Percentiles rank a stretch among this genome's conserved stretches.
phyloP scores from a whole-genome alignment of 208 protist genomes.

The Leishmania braziliensis region DNA sequence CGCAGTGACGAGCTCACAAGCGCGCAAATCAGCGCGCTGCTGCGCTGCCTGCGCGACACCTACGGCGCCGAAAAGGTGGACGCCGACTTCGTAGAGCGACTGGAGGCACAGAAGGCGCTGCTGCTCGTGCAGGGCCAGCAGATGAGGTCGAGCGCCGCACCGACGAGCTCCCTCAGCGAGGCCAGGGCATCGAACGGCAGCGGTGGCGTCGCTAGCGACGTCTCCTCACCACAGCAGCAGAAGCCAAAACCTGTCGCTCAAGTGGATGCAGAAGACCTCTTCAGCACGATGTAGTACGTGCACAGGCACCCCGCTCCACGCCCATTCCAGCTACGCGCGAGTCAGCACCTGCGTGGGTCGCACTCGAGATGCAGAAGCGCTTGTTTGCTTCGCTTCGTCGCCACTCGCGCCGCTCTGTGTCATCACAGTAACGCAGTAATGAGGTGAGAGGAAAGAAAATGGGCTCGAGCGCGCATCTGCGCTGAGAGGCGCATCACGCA shows the following conservation, averaged over 20 bases:
- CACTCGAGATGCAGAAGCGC: too few species aligned
- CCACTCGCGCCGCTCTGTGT: too few species aligned
- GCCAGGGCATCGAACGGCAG: not conserved
- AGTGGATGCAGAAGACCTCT: conserved; percentile 19
- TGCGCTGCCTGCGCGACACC: conserved; percentile 64
- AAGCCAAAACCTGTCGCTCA: not conserved
- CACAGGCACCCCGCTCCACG: not conserved
- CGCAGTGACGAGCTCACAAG: conserved; percentile 62
- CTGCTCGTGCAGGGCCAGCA: not conserved
- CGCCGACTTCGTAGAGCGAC: conserved; percentile 69
- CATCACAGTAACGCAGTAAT: too few species aligned
- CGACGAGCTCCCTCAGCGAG: not conserved
- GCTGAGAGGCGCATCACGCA: not conserved
- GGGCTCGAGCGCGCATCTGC: too few species aligned
- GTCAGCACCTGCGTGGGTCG: not conserved
- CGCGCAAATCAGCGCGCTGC: conserved; percentile 54
- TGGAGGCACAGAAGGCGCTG: conserved; percentile 41
- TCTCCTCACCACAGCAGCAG: not conserved
- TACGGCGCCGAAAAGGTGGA: conserved; percentile 60
- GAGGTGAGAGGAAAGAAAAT: too few species aligned
- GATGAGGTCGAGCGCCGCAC: not conserved
- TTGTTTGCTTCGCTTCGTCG: too few species aligned
- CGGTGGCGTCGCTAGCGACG: not conserved
- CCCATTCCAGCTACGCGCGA: not conserved
- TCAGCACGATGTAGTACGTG: not conserved